These are phyloP conservation scores for Fusarium chuoi DNA, from an alignment of 2,329 filamentous ascomycete species.

Conservation along the genomic window DNA sequence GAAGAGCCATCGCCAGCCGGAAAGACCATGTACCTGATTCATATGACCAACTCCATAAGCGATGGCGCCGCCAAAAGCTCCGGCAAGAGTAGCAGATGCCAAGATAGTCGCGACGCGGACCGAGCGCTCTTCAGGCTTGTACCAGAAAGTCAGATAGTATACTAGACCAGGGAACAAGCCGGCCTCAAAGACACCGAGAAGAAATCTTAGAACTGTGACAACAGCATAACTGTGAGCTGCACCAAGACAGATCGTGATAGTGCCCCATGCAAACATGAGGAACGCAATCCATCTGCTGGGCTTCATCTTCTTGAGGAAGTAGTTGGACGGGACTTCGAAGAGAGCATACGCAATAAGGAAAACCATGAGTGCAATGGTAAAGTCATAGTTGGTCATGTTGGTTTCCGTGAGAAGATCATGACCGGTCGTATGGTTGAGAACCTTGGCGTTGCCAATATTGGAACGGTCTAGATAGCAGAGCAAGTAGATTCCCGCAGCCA, in stretches of 20 bases:
- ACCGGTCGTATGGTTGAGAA: conserved; percentile 50
- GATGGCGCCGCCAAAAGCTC: conserved; percentile 76
- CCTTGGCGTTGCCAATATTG: conserved; percentile 59
- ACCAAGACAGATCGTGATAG: conserved; percentile 56
- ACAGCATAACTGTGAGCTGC: conserved; percentile 49
- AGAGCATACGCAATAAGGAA: conserved; percentile 65
- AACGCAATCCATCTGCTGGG: conserved; percentile 58
- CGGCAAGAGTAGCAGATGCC: conserved; percentile 72
- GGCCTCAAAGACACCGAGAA: conserved; percentile 48
- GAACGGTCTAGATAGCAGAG: conserved; percentile 62
- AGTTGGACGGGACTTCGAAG: conserved; percentile 57
- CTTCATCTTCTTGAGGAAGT: conserved; percentile 58
- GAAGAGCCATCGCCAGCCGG: conserved; percentile 73
- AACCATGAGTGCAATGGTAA: conserved; percentile 62
- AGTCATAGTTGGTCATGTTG: conserved; percentile 58
- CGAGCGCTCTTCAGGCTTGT: conserved; percentile 74
- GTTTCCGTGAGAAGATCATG: conserved; percentile 56
- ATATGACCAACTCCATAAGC: conserved; percentile 77
- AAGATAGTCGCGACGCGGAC: conserved; percentile 74
- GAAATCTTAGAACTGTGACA: conserved; percentile 45
- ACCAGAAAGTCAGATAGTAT: conserved; percentile 72
- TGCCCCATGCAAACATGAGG: conserved; percentile 47
- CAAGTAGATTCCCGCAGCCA: conserved; percentile 43
- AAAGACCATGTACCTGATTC: conserved; percentile 67
- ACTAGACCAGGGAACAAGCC: conserved; percentile 41